Evolutionary conservation across 805 yeast species (phyloP).

Genomic region (Kodamaea nitidulidarum): DNA sequence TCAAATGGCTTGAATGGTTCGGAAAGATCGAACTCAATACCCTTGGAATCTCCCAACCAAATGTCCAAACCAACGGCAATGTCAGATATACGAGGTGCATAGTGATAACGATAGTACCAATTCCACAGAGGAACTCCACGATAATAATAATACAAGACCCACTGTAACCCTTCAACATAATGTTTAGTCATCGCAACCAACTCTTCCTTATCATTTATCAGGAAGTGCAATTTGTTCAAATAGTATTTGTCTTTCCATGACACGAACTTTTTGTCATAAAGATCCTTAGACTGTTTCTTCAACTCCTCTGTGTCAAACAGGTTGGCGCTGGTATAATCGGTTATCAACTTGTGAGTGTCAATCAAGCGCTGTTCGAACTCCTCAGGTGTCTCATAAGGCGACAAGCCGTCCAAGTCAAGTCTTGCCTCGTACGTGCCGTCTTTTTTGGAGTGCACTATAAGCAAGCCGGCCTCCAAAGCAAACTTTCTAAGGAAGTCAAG

Average conservation of each 20-base stretch:
- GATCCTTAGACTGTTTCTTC: constrained; percentile 45
- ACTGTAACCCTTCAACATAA: constrained; percentile 91
- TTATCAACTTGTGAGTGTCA: constrained; percentile 51
- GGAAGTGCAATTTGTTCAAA: constrained; percentile 69
- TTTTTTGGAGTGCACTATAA: constrained; percentile 60
- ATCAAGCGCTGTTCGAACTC: constrained; percentile 53
- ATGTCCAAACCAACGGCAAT: constrained; percentile 66
- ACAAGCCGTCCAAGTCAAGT: constrained; percentile 70
- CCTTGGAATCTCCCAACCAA: constrained; percentile 28
- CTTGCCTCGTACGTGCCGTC: constrained; percentile 54
- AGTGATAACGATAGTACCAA: constrained; percentile 88
- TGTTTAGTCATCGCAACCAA: constrained; percentile 66
- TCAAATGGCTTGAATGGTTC: constrained; percentile 88
- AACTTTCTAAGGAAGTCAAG: constrained; percentile 59
- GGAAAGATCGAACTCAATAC: constrained; percentile 61
- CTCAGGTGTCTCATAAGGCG: constrained; percentile 63
- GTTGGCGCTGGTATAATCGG: constrained; percentile 62
- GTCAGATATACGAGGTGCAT: constrained; percentile 93
- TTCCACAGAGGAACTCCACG: constrained; percentile 93
- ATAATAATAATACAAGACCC: constrained; percentile 92
- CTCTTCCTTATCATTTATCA: constrained; percentile 55
- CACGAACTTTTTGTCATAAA: constrained; percentile 71
- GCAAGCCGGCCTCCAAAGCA: constrained; percentile 63
- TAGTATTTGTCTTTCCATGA: constrained; percentile 87
- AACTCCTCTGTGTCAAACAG: constrained; percentile 57